Evolutionary conservation across 208 protist genomes (phyloP).

Genomic region (Acanthamoeba sp.): DNA sequence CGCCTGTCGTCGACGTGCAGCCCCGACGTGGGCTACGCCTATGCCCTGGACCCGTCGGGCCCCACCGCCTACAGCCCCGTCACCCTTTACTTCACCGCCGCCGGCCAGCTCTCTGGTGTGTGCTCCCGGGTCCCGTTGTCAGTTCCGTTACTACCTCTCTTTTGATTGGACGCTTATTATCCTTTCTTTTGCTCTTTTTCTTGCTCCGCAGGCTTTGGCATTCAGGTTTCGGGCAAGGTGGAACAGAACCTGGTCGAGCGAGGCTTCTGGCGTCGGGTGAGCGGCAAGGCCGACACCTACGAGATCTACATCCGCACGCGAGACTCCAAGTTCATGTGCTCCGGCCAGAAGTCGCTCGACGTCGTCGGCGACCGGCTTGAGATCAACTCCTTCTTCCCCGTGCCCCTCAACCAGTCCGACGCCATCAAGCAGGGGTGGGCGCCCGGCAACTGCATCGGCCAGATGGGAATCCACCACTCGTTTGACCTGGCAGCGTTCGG

Average conservation of each 20-base stretch:
- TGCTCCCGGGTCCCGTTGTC: background rate
- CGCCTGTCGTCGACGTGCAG: background rate
- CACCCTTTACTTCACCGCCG: slow-evolving; percentile 30
- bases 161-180: background rate
- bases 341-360: background rate
- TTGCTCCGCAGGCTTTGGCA: background rate
- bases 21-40: background rate
- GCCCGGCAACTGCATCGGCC: too few relatives aligned
- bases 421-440: too few relatives aligned
- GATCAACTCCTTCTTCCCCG: too few relatives aligned
- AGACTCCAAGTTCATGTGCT: slow-evolving; percentile 20
- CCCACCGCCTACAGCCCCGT: background rate
- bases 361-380: too few relatives aligned
- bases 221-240: background rate
- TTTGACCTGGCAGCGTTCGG: slow-evolving; percentile 27
- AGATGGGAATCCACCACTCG: slow-evolving; percentile 42
- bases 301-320: slow-evolving; percentile 51
- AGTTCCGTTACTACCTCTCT: background rate
- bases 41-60: background rate
- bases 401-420: too few relatives aligned
- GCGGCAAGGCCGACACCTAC: background rate
- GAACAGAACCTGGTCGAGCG: background rate
- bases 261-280: background rate
- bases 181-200: background rate
- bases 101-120: slow-evolving; percentile 12